Evolutionary conservation across 1,284 basidiomycete genomes (phyloP).

Genomic region (Cutaneotrichosporon cutaneum): DNA sequence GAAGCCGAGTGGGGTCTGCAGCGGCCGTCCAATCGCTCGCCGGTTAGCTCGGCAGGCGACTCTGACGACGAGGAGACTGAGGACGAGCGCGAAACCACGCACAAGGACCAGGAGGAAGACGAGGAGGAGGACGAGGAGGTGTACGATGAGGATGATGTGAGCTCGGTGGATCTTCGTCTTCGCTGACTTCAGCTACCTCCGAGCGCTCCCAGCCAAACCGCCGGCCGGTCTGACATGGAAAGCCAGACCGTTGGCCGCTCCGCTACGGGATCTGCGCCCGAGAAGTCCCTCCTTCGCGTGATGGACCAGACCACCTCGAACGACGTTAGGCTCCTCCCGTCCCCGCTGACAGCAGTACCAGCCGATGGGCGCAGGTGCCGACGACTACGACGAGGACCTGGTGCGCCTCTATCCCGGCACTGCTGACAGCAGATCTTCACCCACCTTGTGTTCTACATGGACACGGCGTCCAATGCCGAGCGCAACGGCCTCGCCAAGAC

Average conservation of each 20-base stretch:
- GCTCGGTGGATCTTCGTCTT: neutral
- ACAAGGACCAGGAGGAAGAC: conserved; percentile 14
- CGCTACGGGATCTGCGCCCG: neutral
- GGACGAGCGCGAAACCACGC: conserved; percentile 15
- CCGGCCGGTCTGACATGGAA: neutral
- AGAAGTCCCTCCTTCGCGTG: conserved; percentile 8
- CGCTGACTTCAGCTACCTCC: too few relatives aligned
- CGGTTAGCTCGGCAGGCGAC: neutral
- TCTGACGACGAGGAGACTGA: conserved; percentile 10
- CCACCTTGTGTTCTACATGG: conserved; percentile 83
- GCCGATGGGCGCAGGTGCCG: conserved; percentile 67
- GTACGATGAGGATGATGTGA: conserved; percentile 26
- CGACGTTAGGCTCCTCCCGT: neutral
- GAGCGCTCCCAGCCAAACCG: neutral
- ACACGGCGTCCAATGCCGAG: conserved; percentile 69
- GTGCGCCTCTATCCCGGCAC: too few relatives aligned
- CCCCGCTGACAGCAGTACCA: conserved; percentile 4
- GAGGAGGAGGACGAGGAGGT: conserved; percentile 45
- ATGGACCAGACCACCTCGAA: neutral
- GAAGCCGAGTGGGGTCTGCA: neutral
- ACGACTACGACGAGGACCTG: conserved; percentile 70
- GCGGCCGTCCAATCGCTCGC: neutral
- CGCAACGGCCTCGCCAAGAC: conserved; percentile 62
- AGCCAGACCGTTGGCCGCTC: neutral
- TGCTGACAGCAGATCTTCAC: too few relatives aligned